These are phyloP conservation scores for Phytopythium aichiense DNA, from an alignment of 352 stramenopile species.

Conservation along the genomic window DNA sequence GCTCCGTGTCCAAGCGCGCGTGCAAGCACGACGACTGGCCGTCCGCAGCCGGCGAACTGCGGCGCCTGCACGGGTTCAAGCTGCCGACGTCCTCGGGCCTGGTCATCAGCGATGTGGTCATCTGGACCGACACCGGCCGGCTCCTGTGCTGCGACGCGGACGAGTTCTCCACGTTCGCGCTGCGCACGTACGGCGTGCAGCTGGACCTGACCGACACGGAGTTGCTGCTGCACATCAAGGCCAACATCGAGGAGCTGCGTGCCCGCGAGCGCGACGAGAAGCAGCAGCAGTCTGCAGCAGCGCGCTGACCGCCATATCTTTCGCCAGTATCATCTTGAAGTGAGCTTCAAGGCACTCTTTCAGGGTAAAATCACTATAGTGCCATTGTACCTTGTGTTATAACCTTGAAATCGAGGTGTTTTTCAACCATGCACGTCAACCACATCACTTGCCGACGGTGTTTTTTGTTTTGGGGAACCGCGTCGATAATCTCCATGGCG, in stretches of 20 bases:
- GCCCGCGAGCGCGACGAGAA: slow-evolving; percentile 16
- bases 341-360: not conserved
- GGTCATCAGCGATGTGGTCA: slow-evolving; percentile 59
- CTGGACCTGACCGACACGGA: slow-evolving; percentile 62
- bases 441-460: not conserved
- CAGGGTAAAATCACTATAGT: not conserved
- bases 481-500: slow-evolving; percentile 13
- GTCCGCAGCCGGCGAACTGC: slow-evolving; percentile 36
- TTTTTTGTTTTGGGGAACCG: not conserved
- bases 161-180: slow-evolving; percentile 56
- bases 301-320: not conserved
- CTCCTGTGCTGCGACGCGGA: slow-evolving; percentile 63
- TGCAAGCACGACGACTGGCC: slow-evolving; percentile 43
- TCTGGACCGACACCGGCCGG: slow-evolving; percentile 61
- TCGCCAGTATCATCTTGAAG: slow-evolving; percentile 2
- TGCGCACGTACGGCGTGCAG: slow-evolving; percentile 59
- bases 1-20: slow-evolving; percentile 46
- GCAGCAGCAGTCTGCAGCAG: not conserved
- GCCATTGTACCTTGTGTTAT: not conserved
- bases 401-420: not conserved
- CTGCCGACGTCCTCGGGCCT: slow-evolving; percentile 35
- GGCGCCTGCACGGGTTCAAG: slow-evolving; percentile 38
- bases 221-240: slow-evolving; percentile 59
- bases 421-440: not conserved
- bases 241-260: slow-evolving; percentile 63